Base-by-base conservation (phyloP, 805 yeast genomes). In the Cyberlindnera xishuangbannaensis region DNA sequence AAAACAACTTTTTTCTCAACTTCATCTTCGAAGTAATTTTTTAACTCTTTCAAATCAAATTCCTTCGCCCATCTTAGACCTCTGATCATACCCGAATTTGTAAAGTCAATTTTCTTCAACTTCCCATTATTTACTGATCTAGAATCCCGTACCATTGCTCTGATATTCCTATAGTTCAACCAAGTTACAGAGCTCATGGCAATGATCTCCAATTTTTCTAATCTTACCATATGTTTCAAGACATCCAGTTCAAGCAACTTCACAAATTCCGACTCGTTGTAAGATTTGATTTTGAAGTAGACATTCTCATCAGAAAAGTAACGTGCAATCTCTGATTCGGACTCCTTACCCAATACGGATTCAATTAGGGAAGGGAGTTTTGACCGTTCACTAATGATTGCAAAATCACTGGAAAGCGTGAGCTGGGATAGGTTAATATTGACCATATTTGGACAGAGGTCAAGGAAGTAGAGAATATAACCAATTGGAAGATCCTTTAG, bases 401-500 rank as follows among this genome's bases (percentile, higher is more conserved):
- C 68, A 49, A 79, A 85, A 58, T 86, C 96, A 12, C 65, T 61
- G 6, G 84, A 78, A 8, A 84, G 58, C 2, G 82, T 69, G 7
- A 85, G 45, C 30, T 70, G 69, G 5, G 76, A 76, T n/a, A 86
- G 54, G 46, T 86, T 67, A 16, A 86, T 45, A 4, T 58, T 46
- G 12, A 51, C 57, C 23, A 86, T 46, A 44, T 81, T 78, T 11
- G 75, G 75, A 50, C 95, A 87, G 21, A 73, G 59, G n/a, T 68
- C 69, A 24, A 86, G 50, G 23, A 85, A 48, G 52, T 83, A 94
- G 11, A 86, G 50, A 8, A 87, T 48, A 41, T 76, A 74, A 0
- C 95, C 96, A 18, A 80, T 59, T 1, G 96, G 96, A 6, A 86
- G 52, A 53, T 86, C 96, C 44, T 71, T 75, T n/a, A 79, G 68